Base-by-base conservation (phyloP, 208 protist species). In the Herpetomonas samuelpessoai region DNA sequence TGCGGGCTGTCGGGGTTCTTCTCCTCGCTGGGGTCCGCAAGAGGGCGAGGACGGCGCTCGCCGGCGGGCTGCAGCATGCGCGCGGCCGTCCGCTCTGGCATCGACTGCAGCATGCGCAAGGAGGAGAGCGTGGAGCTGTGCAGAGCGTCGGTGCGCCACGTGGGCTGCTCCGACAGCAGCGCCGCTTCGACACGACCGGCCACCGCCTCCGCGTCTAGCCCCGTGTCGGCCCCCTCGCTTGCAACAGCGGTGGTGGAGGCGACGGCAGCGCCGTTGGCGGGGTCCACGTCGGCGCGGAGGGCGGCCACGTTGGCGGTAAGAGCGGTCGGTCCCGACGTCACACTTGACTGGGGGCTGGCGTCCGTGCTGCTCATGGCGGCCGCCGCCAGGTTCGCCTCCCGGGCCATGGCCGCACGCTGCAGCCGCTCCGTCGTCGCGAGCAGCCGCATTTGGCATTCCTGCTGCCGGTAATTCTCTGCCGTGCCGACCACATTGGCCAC, bases 391-490 rank as follows among this genome's bases (percentile, higher is more conserved):
- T 41, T 41, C 9, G 35, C 35, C 35, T 41, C 35, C 35, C 14
- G 27, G 22, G 30, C 31, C 14, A 47, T 31, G 25, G 50, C 62
- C 30, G 27, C 55, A 1, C 19, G 45, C 48, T 24, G 31, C 16
- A 18, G n/a, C 51, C 39, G 25, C 21, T 0, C 22, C 22, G 6
- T 18, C 38, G 24, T 4, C 12, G 21, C 22, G 48, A 19, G 57
- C 47, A 30, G 59, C 29, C 25, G 31, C n/a, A 29, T 9, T 19
- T 59, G 16, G 26, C 49, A 16, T 3, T 52, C 35, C 35, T 41
- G 35, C 64, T 86, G 72, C 18, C 78, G 76, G 48, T 88, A 91
- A 24, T 81, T 16, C 70, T 86, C 79, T 22, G 74, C 71, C 18
- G 74, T 71, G 57, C 70, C 66, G 48, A 53, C 54, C 27, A 70